phyloP scores from a whole-genome alignment of 495 filamentous ascomycete genomes.

The Talaromyces adpressus region DNA sequence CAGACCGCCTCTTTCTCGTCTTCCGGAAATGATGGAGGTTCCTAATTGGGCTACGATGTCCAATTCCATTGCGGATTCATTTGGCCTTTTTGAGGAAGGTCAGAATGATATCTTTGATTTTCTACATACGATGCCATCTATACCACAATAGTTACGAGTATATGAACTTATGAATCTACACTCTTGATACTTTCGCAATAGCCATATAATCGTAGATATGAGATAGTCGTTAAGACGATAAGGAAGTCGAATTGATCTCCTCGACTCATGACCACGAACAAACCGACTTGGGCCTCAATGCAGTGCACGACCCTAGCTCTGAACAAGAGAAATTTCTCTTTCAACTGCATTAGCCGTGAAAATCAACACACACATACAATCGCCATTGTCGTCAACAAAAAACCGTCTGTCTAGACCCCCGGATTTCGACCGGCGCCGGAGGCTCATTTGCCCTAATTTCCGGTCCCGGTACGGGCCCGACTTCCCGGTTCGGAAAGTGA shows the following conservation, averaged over 20 bases:
- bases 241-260: background rate
- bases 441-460: slow-evolving; percentile 12
- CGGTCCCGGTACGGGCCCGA: slow-evolving; percentile 18
- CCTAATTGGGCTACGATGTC: slow-evolving; percentile 35
- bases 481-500: slow-evolving; percentile 10
- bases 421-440: slow-evolving; percentile 22
- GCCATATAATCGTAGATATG: background rate
- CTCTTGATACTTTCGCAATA: background rate
- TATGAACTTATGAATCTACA: background rate
- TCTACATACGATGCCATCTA: slow-evolving; percentile 33
- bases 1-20: slow-evolving; percentile 23
- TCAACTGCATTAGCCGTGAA: background rate
- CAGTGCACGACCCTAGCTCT: background rate
- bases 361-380: background rate
- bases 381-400: background rate
- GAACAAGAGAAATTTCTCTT: background rate
- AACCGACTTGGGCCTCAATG: background rate
- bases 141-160: slow-evolving; percentile 18
- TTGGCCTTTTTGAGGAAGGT: slow-evolving; percentile 38
- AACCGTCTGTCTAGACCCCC: slow-evolving; percentile 9
- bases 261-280: background rate
- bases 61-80: slow-evolving; percentile 36
- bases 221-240: background rate
- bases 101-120: slow-evolving; percentile 41
- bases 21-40: slow-evolving; percentile 33